Conservation (phyloP, 176 grass and related monocot genomes). For the Poa annua region DNA sequence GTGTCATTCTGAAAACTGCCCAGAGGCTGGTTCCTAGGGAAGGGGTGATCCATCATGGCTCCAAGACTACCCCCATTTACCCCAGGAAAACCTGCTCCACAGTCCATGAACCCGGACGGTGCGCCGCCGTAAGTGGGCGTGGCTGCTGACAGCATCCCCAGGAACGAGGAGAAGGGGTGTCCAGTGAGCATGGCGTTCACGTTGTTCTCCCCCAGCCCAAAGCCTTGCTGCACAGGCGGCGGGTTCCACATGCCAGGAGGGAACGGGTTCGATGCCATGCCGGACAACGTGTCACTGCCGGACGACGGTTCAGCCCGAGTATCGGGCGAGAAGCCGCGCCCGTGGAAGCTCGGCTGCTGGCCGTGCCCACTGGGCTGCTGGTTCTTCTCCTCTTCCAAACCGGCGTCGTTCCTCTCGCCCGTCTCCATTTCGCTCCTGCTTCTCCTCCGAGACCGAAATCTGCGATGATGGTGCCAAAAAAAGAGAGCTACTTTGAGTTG, state of each 20-base stretch:
- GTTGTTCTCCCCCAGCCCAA: conserved; percentile 37
- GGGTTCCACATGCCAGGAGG: conserved; percentile 46
- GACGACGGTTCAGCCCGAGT: conserved; percentile 8
- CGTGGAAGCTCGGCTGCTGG: conserved; percentile 42
- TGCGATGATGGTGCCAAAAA: neutral
- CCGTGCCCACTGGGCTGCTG: conserved; percentile 15
- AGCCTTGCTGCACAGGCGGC: conserved; percentile 32
- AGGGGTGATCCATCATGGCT: conserved; percentile 42
- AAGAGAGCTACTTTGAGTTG: conserved; percentile 25
- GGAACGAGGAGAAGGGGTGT: conserved; percentile 26
- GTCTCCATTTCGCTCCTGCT: conserved; percentile 46
- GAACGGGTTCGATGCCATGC: conserved; percentile 41
- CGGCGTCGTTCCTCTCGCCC: conserved; percentile 43
- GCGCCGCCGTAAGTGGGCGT: conserved; percentile 38
- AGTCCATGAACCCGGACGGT: conserved; percentile 55
- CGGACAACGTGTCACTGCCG: neutral
- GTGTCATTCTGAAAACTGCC: conserved; percentile 25
- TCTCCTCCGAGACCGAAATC: conserved; percentile 8
- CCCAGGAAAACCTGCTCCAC: conserved; percentile 45
- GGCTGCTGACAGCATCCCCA: conserved; percentile 24
- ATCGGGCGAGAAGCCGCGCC: conserved; percentile 33
- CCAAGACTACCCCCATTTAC: conserved; percentile 45
- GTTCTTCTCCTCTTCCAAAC: conserved; percentile 55
- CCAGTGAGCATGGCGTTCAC: neutral
- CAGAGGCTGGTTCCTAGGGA: conserved; percentile 32